Evolutionary conservation across 2,329 filamentous ascomycete species (phyloP).

Genomic region (Beauveria medogensis): DNA sequence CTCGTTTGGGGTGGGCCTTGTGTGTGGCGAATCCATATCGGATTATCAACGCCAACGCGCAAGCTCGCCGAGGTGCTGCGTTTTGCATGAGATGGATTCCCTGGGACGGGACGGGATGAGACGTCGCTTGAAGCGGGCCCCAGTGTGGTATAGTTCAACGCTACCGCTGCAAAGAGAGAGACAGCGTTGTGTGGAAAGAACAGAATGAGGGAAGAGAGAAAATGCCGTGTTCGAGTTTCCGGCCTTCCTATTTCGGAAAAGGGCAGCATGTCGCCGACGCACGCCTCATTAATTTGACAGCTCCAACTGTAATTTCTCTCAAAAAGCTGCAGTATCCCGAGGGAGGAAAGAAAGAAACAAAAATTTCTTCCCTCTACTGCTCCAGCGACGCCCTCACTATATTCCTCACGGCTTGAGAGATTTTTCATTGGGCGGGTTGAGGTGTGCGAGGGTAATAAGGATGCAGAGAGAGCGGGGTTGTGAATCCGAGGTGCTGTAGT

Average conservation of each 20-base stretch:
- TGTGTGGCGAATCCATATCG: neutral
- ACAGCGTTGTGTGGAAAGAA: too few species aligned
- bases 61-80: neutral
- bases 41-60: too few species aligned
- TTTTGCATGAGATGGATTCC: neutral
- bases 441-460: too few species aligned
- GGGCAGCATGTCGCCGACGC: neutral
- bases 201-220: neutral
- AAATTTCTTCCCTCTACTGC: neutral
- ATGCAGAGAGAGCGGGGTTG: neutral
- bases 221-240: neutral
- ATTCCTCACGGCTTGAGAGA: too few species aligned
- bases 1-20: neutral
- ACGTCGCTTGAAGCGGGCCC: neutral
- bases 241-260: slow-evolving; percentile 1
- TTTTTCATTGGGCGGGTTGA: too few species aligned
- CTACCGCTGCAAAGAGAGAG: neutral
- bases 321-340: neutral
- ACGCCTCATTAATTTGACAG: neutral
- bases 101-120: neutral
- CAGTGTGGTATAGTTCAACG: neutral
- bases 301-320: neutral
- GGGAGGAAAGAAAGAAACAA: neutral
- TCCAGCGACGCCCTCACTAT: neutral
- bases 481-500: neutral